Conservation (phyloP, 2,329 filamentous ascomycete genomes). For the Cladosporium sp. region DNA sequence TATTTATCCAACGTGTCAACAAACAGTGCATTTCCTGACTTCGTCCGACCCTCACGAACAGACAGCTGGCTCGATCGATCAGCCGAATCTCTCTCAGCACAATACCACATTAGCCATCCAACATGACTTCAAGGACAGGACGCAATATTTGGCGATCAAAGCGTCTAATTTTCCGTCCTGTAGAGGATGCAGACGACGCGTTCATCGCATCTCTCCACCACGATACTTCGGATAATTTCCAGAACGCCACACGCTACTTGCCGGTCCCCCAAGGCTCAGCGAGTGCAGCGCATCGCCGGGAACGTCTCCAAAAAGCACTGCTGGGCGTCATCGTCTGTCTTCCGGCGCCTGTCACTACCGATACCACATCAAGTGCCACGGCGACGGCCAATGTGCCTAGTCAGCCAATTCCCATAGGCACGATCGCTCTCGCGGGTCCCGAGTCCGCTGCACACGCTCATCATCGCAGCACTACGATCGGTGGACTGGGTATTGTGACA, state of each 20-base stretch:
- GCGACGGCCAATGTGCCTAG: neutral
- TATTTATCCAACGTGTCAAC: no score
- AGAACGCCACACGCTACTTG: slow-evolving; percentile 18
- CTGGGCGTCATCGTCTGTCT: slow-evolving; percentile 38
- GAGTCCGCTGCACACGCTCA: slow-evolving; percentile 24
- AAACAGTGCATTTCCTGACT: no score
- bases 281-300: slow-evolving; percentile 24
- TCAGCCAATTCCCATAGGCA: slow-evolving; percentile 31
- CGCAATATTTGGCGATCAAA: slow-evolving; percentile 34
- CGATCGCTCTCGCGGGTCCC: slow-evolving; percentile 27
- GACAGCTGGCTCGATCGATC: no score
- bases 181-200: slow-evolving; percentile 33
- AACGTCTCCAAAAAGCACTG: slow-evolving; percentile 26
- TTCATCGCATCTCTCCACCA: slow-evolving; percentile 16
- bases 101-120: neutral
- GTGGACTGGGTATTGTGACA: slow-evolving; percentile 33
- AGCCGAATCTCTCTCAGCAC: no score
- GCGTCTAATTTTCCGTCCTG: slow-evolving; percentile 36
- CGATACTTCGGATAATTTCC: slow-evolving; percentile 13
- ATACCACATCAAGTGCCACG: neutral
- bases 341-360: slow-evolving; percentile 14
- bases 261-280: slow-evolving; percentile 29
- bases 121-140: neutral
- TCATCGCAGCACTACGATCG: slow-evolving; percentile 42
- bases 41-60: no score